Percentiles rank a stretch among this genome's conserved stretches.
Evolutionary conservation across 257 asterid genomes (phyloP).

Genomic region (Phtheirospermum japonicum): DNA sequence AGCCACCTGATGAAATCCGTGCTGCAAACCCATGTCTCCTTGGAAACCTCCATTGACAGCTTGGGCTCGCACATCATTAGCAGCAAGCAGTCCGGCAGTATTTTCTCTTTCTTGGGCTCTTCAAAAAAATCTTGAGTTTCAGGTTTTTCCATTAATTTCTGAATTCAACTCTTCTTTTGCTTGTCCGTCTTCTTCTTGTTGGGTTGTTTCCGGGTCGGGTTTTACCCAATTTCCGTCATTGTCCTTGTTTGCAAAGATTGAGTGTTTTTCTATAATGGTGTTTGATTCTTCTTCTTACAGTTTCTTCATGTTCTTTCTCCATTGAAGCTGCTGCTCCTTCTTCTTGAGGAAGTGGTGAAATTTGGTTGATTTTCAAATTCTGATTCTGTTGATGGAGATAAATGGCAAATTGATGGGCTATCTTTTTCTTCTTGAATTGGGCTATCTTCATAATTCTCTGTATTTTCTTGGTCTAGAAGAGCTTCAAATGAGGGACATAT

Average conservation of each 20-base stretch:
- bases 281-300: conserved; percentile 31
- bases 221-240: conserved; percentile 15
- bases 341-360: conserved; percentile 23
- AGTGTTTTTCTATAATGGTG: neutral
- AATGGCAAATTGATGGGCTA: neutral
- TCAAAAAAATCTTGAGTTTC: conserved; percentile 13
- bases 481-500: conserved; percentile 49
- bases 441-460: conserved; percentile 33
- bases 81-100: conserved; percentile 76
- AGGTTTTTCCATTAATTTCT: conserved; percentile 12
- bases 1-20: conserved; percentile 76
- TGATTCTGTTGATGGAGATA: conserved; percentile 30
- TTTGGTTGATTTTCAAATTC: conserved; percentile 27
- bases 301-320: too few species aligned
- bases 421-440: conserved; percentile 26
- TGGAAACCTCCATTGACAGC: conserved; percentile 93
- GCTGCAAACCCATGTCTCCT: conserved; percentile 96
- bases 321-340: neutral
- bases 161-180: conserved; percentile 16
- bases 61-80: conserved; percentile 98
- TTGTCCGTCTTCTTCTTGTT: neutral
- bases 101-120: conserved; percentile 26
- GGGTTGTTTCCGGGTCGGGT: conserved; percentile 11
- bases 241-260: neutral
- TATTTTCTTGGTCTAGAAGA: conserved; percentile 45